Evolutionary conservation across 352 stramenopile species (phyloP).

Genomic region (Pythium chondricola): DNA sequence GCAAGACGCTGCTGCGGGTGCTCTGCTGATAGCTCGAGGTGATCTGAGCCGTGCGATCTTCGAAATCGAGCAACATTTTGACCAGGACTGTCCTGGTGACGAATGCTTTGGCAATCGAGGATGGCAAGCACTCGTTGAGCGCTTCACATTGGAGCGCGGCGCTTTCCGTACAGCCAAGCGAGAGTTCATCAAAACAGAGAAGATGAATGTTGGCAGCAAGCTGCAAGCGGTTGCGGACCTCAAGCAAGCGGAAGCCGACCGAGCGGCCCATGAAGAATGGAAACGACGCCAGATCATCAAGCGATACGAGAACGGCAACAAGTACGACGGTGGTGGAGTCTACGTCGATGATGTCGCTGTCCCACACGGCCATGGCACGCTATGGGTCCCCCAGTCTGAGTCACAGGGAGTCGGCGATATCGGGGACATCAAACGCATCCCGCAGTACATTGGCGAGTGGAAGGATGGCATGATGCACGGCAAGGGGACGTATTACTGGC

Average conservation of each 20-base stretch:
- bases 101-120: background rate
- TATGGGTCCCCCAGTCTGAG: conserved; percentile 43
- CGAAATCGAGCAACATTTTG: conserved; percentile 33
- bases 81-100: conserved; percentile 14
- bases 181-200: conserved; percentile 33
- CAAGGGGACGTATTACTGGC: conserved; percentile 48
- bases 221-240: conserved; percentile 27
- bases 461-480: conserved; percentile 58
- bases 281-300: conserved; percentile 45
- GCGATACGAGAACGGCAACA: conserved; percentile 54
- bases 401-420: conserved; percentile 12
- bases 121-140: conserved; percentile 25
- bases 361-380: conserved; percentile 48
- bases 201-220: conserved; percentile 28
- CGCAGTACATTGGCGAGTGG: conserved; percentile 43
- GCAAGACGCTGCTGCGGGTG: conserved; percentile 37
- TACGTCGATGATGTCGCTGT: conserved; percentile 31
- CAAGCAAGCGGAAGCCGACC: conserved; percentile 27
- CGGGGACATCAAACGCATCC: conserved; percentile 40
- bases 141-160: conserved; percentile 38
- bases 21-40: conserved; percentile 39
- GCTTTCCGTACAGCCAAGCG: conserved; percentile 44
- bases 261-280: conserved; percentile 29
- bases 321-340: conserved; percentile 62
- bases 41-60: conserved; percentile 37